A percentile compares a stretch with the other conserved stretches of the same genome.
These are phyloP conservation scores for Kondoa subrosea DNA, from an alignment of 768 basidiomycete genomes.

Conservation along the genomic window DNA sequence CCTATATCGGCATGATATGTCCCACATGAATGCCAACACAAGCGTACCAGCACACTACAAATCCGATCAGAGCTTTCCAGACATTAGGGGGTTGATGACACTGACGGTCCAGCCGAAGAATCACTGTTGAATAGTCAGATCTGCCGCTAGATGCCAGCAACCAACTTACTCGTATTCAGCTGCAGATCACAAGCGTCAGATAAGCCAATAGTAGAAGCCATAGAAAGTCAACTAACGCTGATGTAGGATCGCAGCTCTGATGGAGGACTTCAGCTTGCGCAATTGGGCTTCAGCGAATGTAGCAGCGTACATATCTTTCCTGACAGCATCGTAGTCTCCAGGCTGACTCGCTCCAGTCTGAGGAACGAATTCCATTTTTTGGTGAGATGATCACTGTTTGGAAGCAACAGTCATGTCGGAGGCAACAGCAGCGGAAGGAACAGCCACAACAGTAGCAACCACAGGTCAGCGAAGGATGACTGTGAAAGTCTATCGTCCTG, in stretches of 20 bases:
- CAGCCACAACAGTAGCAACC: background rate
- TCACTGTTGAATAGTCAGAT: no score
- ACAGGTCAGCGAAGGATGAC: background rate
- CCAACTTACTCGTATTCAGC: background rate
- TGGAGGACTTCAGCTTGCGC: background rate
- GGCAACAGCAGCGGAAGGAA: background rate
- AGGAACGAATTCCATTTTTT: background rate
- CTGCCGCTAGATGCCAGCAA: background rate
- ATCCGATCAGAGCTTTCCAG: background rate
- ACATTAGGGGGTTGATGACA: background rate
- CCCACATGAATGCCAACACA: conserved; percentile 27
- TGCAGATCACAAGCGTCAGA: conserved; percentile 26
- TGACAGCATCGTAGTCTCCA: background rate
- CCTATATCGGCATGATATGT: conserved; percentile 3
- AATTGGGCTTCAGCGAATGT: background rate
- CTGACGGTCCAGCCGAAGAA: background rate
- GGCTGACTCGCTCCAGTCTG: background rate
- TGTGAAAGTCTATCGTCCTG: conserved; percentile 3
- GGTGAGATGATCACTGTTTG: background rate
- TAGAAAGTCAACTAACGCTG: background rate
- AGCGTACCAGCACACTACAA: conserved; percentile 7
- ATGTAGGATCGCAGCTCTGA: background rate
- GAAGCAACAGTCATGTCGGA: background rate
- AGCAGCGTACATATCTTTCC: background rate
- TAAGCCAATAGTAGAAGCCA: background rate